phyloP scores from a whole-genome alignment of 306 rosid genomes.

The Cicer pinnatifidum region DNA sequence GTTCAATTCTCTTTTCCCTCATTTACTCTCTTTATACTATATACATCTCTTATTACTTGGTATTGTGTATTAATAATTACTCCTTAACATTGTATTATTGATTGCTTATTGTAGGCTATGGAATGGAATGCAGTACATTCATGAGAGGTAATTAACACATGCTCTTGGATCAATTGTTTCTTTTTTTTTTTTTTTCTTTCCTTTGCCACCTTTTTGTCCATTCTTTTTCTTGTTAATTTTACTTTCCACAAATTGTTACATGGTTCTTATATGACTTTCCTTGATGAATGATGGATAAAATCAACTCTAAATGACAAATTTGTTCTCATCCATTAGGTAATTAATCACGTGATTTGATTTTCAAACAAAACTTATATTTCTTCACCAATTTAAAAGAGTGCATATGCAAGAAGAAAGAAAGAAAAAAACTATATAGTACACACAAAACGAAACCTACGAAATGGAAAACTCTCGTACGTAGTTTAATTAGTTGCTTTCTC shows the following conservation, averaged over 20 bases:
- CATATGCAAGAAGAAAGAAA: background rate
- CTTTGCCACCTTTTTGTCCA: background rate
- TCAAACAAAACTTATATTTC: background rate
- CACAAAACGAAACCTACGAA: background rate
- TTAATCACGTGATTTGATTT: background rate
- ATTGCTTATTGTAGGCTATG: slow-evolving; percentile 62
- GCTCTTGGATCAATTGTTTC: background rate
- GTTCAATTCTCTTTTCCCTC: slow-evolving; percentile 44
- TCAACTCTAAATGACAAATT: background rate
- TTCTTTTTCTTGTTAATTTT: background rate
- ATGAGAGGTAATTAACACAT: slow-evolving; percentile 72
- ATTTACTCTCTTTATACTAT: background rate
- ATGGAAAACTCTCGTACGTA: background rate
- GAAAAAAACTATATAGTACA: background rate
- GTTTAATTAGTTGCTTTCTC: background rate
- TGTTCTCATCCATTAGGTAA: too few species aligned
- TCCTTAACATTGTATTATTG: slow-evolving; percentile 13
- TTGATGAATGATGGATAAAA: background rate
- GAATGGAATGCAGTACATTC: slow-evolving; percentile 85
- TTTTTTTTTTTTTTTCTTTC: background rate
- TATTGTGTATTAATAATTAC: background rate
- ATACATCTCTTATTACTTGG: background rate
- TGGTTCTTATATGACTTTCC: background rate
- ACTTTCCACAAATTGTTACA: slow-evolving; percentile 16
- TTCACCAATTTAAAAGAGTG: background rate